Evolutionary conservation across 139 green algal species (phyloP).

Genomic region (Nannochloris sp.): DNA sequence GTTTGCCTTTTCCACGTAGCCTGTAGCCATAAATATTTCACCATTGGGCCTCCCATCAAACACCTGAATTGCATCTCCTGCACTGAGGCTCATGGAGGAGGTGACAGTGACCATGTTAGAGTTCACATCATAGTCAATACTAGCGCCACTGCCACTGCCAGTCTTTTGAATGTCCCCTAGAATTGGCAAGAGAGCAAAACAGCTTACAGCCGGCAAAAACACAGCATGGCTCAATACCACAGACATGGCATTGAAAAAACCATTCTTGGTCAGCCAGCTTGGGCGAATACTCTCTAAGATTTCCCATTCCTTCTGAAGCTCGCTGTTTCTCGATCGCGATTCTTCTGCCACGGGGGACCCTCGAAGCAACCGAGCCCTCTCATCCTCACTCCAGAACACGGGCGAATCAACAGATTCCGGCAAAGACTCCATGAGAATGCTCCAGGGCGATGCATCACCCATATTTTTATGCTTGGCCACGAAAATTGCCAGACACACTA

Average conservation of each 20-base stretch:
- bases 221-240: slow-evolving; percentile 64
- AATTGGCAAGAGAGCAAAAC: slow-evolving; percentile 86
- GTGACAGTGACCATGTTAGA: slow-evolving; percentile 47
- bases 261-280: slow-evolving; percentile 31
- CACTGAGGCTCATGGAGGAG: slow-evolving; percentile 38
- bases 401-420: slow-evolving; percentile 31
- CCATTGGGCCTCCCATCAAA: slow-evolving; percentile 70
- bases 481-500: slow-evolving; percentile 79
- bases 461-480: slow-evolving; percentile 63
- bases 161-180: slow-evolving; percentile 37
- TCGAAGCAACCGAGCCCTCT: slow-evolving; percentile 39
- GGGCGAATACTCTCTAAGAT: not conserved
- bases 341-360: slow-evolving; percentile 48
- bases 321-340: slow-evolving; percentile 24
- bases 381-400: slow-evolving; percentile 46
- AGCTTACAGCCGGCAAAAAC: slow-evolving; percentile 76
- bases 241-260: slow-evolving; percentile 67
- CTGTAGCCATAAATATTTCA: slow-evolving; percentile 74
- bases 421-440: slow-evolving; percentile 24
- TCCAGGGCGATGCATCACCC: slow-evolving; percentile 16
- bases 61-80: slow-evolving; percentile 52
- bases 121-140: slow-evolving; percentile 70
- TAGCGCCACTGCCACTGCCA: slow-evolving; percentile 42
- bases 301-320: slow-evolving; percentile 53
- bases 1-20: slow-evolving; percentile 53